Evolutionary conservation across 2,329 filamentous ascomycete genomes (phyloP).

Genomic region (Grosmannia penicillata): DNA sequence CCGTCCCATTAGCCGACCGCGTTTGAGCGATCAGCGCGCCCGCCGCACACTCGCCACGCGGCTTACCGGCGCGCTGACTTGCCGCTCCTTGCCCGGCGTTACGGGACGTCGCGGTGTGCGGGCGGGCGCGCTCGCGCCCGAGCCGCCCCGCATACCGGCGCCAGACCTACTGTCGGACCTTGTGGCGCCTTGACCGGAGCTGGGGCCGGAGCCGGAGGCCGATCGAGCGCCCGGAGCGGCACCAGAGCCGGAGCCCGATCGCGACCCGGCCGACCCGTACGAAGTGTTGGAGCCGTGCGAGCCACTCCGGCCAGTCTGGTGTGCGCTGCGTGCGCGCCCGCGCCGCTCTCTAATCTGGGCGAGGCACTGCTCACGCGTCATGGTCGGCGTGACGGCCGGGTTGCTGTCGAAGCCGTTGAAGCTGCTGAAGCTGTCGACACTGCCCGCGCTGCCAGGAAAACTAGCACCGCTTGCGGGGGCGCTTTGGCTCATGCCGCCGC

Average conservation of each 20-base stretch:
- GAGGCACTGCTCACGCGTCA: slow-evolving; percentile 60
- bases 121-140: neutral
- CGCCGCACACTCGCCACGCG: slow-evolving; percentile 5
- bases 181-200: neutral
- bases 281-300: too few relatives aligned
- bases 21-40: slow-evolving; percentile 1
- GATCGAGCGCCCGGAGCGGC: too few relatives aligned
- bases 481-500: neutral
- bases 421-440: too few relatives aligned
- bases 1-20: too few relatives aligned
- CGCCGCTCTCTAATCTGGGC: slow-evolving; percentile 60
- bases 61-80: slow-evolving; percentile 10
- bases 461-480: too few relatives aligned
- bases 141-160: neutral
- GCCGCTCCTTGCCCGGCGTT: slow-evolving; percentile 9
- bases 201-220: too few relatives aligned
- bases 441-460: too few relatives aligned
- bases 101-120: slow-evolving; percentile 6
- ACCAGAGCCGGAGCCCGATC: too few relatives aligned
- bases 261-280: too few relatives aligned
- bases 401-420: slow-evolving; percentile 37
- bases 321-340: slow-evolving; percentile 52
- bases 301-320: neutral
- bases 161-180: neutral
- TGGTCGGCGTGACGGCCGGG: slow-evolving; percentile 47